Evolutionary conservation across 352 stramenopile species (phyloP).

Genomic region (Phytophthora uliginosa): DNA sequence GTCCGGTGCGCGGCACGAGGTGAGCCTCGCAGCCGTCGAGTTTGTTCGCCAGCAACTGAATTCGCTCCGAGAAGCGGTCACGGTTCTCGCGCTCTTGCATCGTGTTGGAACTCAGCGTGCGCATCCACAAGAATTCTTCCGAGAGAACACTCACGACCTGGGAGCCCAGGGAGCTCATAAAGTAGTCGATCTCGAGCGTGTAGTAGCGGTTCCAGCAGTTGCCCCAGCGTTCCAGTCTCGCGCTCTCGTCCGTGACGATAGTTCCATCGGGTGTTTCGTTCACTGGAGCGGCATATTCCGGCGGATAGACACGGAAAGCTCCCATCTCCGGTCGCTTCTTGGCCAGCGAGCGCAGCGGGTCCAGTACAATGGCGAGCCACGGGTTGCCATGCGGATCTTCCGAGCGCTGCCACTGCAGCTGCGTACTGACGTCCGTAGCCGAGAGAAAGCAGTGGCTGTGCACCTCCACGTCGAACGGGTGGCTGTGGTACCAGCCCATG

Average conservation of each 20-base stretch:
- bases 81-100: conserved; percentile 93
- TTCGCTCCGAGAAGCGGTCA: conserved; percentile 92
- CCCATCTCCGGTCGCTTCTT: conserved; percentile 96
- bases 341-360: conserved; percentile 96
- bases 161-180: conserved; percentile 95
- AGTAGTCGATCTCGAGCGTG: conserved; percentile 95
- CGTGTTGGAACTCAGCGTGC: conserved; percentile 90
- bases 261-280: conserved; percentile 97
- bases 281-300: conserved; percentile 94
- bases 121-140: conserved; percentile 95
- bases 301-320: conserved; percentile 98
- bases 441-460: conserved; percentile 98
- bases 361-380: conserved; percentile 98
- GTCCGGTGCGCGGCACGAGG: conserved; percentile 59
- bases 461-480: conserved; percentile 98
- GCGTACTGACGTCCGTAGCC: conserved; percentile 97
- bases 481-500: conserved; percentile 99
- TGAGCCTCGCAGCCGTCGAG: conserved; percentile 81
- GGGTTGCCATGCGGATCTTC: conserved; percentile 97
- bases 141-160: conserved; percentile 95
- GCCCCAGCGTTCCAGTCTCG: conserved; percentile 97
- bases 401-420: conserved; percentile 98
- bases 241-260: conserved; percentile 94
- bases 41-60: conserved; percentile 88
- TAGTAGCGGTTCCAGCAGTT: conserved; percentile 94